These are phyloP conservation scores for Paxillus involutus DNA, from an alignment of 768 basidiomycete species.

Conservation along the genomic window DNA sequence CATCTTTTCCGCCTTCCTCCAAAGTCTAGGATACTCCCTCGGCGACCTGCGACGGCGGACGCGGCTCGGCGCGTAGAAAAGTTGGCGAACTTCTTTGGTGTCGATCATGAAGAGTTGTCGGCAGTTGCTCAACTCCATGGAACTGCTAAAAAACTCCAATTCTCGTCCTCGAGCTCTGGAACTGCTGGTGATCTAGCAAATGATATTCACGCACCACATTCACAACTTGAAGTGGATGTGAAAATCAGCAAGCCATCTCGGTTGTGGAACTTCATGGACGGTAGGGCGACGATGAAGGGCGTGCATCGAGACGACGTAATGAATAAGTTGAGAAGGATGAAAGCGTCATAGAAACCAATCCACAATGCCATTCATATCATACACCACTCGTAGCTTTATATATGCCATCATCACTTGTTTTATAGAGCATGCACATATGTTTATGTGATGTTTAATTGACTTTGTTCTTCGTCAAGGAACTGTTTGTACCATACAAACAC, in stretches of 20 bases:
- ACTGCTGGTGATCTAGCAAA: slow-evolving; percentile 6
- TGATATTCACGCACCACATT: background rate
- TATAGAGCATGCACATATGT: background rate
- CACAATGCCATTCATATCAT: background rate
- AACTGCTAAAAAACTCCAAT: background rate
- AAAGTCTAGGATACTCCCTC: background rate
- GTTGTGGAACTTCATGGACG: slow-evolving; percentile 40
- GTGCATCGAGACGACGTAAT: slow-evolving; percentile 44
- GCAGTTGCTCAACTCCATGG: background rate
- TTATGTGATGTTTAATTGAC: background rate
- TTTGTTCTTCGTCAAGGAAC: too few relatives aligned
- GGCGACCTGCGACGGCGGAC: slow-evolving; percentile 6
- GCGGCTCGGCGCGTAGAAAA: slow-evolving; percentile 11
- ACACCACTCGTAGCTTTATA: background rate
- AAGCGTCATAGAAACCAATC: slow-evolving; percentile 21
- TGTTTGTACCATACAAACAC: slow-evolving; percentile 6
- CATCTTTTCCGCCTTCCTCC: background rate
- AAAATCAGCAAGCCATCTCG: slow-evolving; percentile 35
- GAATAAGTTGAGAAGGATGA: slow-evolving; percentile 43
- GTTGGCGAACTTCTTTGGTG: slow-evolving; percentile 15
- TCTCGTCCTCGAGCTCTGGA: background rate
- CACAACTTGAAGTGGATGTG: slow-evolving; percentile 36
- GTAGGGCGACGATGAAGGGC: slow-evolving; percentile 29
- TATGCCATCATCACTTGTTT: background rate
- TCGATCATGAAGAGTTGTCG: slow-evolving; percentile 6